phyloP scores from a whole-genome alignment of 345 rosid species.

The Linum lewisii region DNA sequence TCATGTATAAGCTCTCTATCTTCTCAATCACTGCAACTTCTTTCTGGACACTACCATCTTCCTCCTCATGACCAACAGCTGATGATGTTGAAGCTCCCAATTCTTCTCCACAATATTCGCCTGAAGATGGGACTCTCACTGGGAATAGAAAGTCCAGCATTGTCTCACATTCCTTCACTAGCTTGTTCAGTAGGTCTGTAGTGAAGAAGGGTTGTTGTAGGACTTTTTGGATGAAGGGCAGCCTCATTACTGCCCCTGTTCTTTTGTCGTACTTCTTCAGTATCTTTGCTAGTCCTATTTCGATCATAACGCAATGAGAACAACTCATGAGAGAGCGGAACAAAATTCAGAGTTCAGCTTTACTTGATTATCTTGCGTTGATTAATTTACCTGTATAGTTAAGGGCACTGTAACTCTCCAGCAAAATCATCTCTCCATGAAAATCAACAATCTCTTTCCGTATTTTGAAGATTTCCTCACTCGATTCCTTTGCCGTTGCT shows the following conservation, averaged over 20 bases:
- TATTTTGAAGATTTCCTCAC: constrained; percentile 49
- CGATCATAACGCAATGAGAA: not conserved
- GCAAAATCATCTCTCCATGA: constrained; percentile 92
- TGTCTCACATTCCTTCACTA: constrained; percentile 70
- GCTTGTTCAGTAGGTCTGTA: constrained; percentile 71
- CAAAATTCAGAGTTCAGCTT: not conserved
- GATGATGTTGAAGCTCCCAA: constrained; percentile 22
- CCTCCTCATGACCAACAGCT: constrained; percentile 15
- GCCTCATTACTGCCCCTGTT: constrained; percentile 82
- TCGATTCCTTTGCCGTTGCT: constrained; percentile 44
- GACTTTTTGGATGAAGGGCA: constrained; percentile 86
- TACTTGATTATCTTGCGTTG: too few species aligned
- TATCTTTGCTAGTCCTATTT: constrained; percentile 80
- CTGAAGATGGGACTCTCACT: too few species aligned
- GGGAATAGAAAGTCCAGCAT: constrained; percentile 78
- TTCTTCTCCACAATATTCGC: too few species aligned
- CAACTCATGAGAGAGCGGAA: not conserved
- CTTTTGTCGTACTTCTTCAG: constrained; percentile 91
- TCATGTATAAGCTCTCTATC: constrained; percentile 69
- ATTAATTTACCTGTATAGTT: constrained; percentile 65
- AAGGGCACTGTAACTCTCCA: constrained; percentile 93
- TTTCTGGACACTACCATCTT: constrained; percentile 27
- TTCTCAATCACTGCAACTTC: constrained; percentile 57
- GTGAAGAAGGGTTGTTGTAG: constrained; percentile 91
- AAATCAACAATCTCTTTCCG: constrained; percentile 81